Percentiles rank a stretch among this genome's conserved stretches.
Conservation (phyloP, 371 early-diverging fungal genomes). For the Syncephalastrum racemosum region DNA sequence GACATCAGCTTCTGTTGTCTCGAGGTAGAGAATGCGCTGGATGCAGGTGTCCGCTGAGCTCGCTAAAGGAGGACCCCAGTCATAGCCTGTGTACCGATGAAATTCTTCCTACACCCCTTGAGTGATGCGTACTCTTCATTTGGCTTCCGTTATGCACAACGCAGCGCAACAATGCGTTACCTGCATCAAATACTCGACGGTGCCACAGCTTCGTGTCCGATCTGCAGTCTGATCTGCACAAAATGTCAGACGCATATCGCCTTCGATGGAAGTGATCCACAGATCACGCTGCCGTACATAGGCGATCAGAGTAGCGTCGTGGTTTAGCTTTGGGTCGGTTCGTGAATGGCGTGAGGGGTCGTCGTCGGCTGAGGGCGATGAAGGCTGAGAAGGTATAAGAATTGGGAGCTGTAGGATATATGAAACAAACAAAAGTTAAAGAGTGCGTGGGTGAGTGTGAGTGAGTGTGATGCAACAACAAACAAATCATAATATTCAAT, state of each 20-base stretch:
- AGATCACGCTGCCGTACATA: constrained; percentile 67
- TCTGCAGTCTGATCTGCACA: constrained; percentile 38
- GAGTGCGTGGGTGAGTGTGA: constrained; percentile 1
- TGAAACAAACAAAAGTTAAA: neutral
- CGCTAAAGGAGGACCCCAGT: constrained; percentile 51
- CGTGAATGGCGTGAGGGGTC: constrained; percentile 10
- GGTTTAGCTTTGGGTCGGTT: constrained; percentile 58
- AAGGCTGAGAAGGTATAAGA: neutral
- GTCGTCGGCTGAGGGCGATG: constrained; percentile 1
- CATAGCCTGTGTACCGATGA: constrained; percentile 68
- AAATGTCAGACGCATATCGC: constrained; percentile 68
- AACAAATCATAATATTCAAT: neutral
- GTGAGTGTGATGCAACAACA: neutral
- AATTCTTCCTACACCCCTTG: constrained; percentile 64
- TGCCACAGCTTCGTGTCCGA: constrained; percentile 55
- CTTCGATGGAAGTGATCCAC: constrained; percentile 60
- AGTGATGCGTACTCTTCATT: neutral
- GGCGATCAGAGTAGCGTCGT: constrained; percentile 43
- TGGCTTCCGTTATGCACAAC: neutral
- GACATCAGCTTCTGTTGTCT: constrained; percentile 64
- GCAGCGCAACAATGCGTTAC: constrained; percentile 22
- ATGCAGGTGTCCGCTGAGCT: constrained; percentile 1
- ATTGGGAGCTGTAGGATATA: constrained; percentile 5
- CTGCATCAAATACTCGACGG: constrained; percentile 77
- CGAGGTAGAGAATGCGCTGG: constrained; percentile 62